Conservation (phyloP, 495 filamentous ascomycete genomes). For the Parmelia sp. region DNA sequence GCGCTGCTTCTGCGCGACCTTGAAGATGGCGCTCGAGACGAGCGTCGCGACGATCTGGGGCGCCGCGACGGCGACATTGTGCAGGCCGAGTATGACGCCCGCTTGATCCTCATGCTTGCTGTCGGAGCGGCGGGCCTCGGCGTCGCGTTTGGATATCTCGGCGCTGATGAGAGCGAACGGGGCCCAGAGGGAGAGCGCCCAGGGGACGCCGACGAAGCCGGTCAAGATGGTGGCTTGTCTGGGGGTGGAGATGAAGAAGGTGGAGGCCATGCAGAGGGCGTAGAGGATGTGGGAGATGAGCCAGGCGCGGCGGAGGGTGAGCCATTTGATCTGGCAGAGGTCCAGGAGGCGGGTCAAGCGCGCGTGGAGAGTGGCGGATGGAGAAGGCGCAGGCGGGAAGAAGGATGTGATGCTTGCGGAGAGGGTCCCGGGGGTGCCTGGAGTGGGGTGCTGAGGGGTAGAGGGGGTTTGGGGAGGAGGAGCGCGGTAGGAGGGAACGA, state of each 20-base stretch:
- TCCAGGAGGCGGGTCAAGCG: constrained; percentile 38
- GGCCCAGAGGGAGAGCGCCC: constrained; percentile 86
- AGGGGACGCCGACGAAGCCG: constrained; percentile 73
- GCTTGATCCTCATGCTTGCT: constrained; percentile 57
- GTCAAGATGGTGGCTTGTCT: constrained; percentile 65
- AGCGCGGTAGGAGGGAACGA: constrained; percentile 61
- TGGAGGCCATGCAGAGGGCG: constrained; percentile 68
- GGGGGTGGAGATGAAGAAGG: constrained; percentile 64
- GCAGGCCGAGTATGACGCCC: constrained; percentile 81
- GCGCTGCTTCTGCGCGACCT: constrained; percentile 70
- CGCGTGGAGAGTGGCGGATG: constrained; percentile 19
- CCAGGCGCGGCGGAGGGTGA: constrained; percentile 85
- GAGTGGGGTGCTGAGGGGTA: constrained; percentile 8
- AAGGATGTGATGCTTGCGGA: constrained; percentile 19
- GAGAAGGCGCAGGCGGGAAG: constrained; percentile 13
- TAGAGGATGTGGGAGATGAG: constrained; percentile 74
- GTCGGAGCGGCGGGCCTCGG: constrained; percentile 36
- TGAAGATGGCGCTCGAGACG: constrained; percentile 73
- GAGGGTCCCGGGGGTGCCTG: constrained; percentile 16
- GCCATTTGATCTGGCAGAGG: constrained; percentile 62
- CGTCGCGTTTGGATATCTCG: constrained; percentile 74
- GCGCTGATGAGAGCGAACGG: constrained; percentile 87
- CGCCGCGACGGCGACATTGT: constrained; percentile 84
- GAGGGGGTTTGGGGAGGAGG: constrained; percentile 20
- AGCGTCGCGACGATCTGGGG: constrained; percentile 86